These are phyloP conservation scores for Anaeramoeba flamelloides DNA, from an alignment of 78 protist genomes.

Conservation along the genomic window DNA sequence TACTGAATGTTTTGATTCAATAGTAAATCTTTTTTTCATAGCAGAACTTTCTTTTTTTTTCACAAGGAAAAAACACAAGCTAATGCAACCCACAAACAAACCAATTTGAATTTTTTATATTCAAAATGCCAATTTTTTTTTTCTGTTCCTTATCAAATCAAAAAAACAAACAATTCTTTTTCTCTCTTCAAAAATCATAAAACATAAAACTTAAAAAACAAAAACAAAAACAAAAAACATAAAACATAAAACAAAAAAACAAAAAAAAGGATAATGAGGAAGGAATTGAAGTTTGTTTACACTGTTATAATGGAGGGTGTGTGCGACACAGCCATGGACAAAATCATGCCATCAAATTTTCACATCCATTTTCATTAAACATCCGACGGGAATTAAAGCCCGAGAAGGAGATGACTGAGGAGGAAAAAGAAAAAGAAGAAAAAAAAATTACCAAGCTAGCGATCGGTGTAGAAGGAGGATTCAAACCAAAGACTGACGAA, in stretches of 20 bases:
- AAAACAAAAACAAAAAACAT: background rate
- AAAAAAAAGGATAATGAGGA: conserved; percentile 2
- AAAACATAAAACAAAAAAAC: background rate
- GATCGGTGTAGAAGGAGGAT: conserved; percentile 26
- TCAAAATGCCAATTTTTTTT: background rate
- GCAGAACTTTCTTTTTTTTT: no score
- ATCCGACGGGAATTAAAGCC: background rate
- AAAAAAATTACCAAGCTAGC: conserved; percentile 42
- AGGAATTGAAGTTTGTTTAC: conserved; percentile 15
- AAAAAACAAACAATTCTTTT: no score
- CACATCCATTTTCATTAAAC: conserved; percentile 2
- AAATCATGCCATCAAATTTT: conserved; percentile 4
- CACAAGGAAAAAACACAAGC: no score
- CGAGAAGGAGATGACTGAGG: background rate
- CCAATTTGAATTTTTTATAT: background rate
- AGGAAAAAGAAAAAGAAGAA: conserved; percentile 16
- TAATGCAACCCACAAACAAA: no score
- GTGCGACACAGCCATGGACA: background rate
- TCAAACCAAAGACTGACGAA: background rate
- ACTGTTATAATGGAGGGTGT: conserved; percentile 11
- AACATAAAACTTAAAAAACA: background rate
- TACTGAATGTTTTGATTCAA: conserved; percentile 6
- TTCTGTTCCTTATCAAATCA: background rate
- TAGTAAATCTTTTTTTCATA: no score
- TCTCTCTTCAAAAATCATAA: background rate